Evolutionary conservation across 495 filamentous ascomycete species (phyloP).

Genomic region (Aspergillus bridgeri): DNA sequence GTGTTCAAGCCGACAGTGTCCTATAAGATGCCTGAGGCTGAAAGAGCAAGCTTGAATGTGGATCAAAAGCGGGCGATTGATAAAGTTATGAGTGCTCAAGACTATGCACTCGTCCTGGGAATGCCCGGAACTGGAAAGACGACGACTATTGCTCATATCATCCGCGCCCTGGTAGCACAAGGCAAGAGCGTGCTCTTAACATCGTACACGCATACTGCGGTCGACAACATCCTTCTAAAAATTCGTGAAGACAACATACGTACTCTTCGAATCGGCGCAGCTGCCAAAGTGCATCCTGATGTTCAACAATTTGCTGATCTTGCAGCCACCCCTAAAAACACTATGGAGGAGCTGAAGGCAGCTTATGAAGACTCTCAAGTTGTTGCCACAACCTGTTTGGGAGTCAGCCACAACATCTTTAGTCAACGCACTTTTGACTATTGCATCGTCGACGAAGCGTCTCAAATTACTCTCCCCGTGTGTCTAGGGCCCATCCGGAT

Average conservation of each 20-base stretch:
- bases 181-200: slow-evolving; percentile 91
- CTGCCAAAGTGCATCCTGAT: slow-evolving; percentile 80
- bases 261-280: slow-evolving; percentile 77
- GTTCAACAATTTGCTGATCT: slow-evolving; percentile 80
- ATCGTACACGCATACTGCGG: slow-evolving; percentile 94
- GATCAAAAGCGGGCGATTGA: slow-evolving; percentile 83
- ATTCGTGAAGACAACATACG: slow-evolving; percentile 73
- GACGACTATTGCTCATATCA: slow-evolving; percentile 95
- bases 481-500: slow-evolving; percentile 91
- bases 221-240: slow-evolving; percentile 96
- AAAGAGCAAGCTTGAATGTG: slow-evolving; percentile 65
- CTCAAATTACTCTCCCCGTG: slow-evolving; percentile 92
- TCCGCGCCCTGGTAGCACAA: slow-evolving; percentile 81
- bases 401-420: slow-evolving; percentile 85
- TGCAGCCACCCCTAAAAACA: slow-evolving; percentile 63
- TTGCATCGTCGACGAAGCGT: slow-evolving; percentile 97
- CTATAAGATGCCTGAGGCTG: slow-evolving; percentile 49
- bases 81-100: slow-evolving; percentile 90
- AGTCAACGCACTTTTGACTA: slow-evolving; percentile 90
- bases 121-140: slow-evolving; percentile 99
- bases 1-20: slow-evolving; percentile 65
- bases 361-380: slow-evolving; percentile 80
- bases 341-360: slow-evolving; percentile 76
- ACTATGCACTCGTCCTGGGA: slow-evolving; percentile 92
- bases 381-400: slow-evolving; percentile 92